Percentiles rank a stretch among this genome's conserved stretches.
phyloP scores from a whole-genome alignment of 352 stramenopile species.

The Detonula confervacea region DNA sequence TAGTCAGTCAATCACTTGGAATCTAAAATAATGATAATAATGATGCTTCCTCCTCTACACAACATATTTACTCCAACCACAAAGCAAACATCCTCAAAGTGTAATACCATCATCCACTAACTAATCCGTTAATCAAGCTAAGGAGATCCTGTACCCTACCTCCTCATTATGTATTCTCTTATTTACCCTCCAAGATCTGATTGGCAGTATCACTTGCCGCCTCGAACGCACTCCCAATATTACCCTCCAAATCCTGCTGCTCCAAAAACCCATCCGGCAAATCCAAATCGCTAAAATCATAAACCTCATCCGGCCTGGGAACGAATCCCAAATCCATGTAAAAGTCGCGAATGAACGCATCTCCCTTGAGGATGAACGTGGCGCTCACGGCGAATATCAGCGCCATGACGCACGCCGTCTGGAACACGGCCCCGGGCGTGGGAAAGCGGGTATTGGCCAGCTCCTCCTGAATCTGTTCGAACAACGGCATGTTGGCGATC shows the following conservation, averaged over 20 bases:
- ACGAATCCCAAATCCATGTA: constrained; percentile 72
- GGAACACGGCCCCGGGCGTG: constrained; percentile 47
- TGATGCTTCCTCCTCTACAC: too few relatives aligned
- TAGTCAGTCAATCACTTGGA: too few relatives aligned
- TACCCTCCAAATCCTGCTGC: constrained; percentile 35
- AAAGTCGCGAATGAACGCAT: constrained; percentile 60
- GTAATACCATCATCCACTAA: too few relatives aligned
- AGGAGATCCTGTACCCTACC: too few relatives aligned
- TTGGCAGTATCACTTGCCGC: too few relatives aligned
- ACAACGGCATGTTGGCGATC: constrained; percentile 55
- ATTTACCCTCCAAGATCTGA: too few relatives aligned
- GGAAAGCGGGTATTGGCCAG: constrained; percentile 63
- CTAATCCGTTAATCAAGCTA: too few relatives aligned
- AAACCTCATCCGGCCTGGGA: constrained; percentile 63
- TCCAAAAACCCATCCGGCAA: constrained; percentile 64
- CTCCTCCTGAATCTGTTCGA: constrained; percentile 68
- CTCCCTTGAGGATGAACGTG: constrained; percentile 67
- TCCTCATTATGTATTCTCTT: too few relatives aligned
- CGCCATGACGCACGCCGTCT: constrained; percentile 62
- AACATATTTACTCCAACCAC: too few relatives aligned
- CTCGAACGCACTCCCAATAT: constrained; percentile 15
- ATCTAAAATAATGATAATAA: too few relatives aligned
- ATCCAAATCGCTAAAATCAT: constrained; percentile 62
- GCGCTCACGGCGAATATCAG: constrained; percentile 61
- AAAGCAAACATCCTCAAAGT: too few relatives aligned